phyloP scores from a whole-genome alignment of 1,284 basidiomycete species.

The Ustilago esculenta region DNA sequence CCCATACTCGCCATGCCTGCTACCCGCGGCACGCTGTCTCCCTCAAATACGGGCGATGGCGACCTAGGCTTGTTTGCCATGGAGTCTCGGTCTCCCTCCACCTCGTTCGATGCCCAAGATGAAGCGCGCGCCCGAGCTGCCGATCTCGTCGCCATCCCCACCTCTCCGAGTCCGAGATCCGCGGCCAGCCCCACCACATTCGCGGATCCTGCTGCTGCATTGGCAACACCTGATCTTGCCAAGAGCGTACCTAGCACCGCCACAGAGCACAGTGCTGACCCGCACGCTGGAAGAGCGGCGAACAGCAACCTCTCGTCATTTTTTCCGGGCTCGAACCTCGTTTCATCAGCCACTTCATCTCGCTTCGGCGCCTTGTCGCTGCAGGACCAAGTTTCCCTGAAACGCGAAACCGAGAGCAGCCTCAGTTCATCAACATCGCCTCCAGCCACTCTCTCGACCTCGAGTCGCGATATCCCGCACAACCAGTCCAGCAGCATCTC shows the following conservation, averaged over 20 bases:
- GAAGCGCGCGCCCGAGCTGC: neutral
- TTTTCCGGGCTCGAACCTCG: neutral
- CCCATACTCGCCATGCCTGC: slow-evolving; percentile 7
- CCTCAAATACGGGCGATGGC: slow-evolving; percentile 31
- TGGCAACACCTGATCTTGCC: no score
- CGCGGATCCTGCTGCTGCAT: neutral
- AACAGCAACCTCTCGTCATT: neutral
- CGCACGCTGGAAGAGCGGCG: neutral
- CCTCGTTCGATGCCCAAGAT: slow-evolving; percentile 21
- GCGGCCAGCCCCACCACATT: slow-evolving; percentile 1
- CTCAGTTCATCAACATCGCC: slow-evolving; percentile 6
- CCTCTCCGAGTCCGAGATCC: slow-evolving; percentile 5
- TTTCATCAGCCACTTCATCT: slow-evolving; percentile 26
- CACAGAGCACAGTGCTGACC: neutral
- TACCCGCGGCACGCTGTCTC: slow-evolving; percentile 3
- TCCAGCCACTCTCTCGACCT: slow-evolving; percentile 2
- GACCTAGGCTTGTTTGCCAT: slow-evolving; percentile 42
- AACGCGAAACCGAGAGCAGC: neutral
- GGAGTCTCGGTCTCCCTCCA: slow-evolving; percentile 31
- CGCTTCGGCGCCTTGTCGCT: slow-evolving; percentile 19
- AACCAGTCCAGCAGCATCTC: slow-evolving; percentile 12
- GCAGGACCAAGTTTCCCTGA: slow-evolving; percentile 14
- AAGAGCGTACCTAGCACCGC: no score
- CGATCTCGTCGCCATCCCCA: slow-evolving; percentile 9
- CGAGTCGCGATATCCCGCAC: slow-evolving; percentile 2